phyloP scores from a whole-genome alignment of 139 green algal genomes.

The Pycnococcus provasolii region DNA sequence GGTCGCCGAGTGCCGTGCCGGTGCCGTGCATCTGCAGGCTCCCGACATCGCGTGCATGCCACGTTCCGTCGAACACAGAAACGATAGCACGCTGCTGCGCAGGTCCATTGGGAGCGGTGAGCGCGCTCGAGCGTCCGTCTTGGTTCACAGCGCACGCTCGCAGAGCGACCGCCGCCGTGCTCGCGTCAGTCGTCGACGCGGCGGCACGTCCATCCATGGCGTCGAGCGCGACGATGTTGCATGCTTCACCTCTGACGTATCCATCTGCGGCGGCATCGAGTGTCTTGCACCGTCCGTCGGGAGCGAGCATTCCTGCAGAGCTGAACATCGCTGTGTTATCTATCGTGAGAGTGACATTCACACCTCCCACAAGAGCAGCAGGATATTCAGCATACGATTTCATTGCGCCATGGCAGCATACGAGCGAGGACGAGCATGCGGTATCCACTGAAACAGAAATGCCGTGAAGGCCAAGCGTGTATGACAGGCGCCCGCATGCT shows the following conservation, averaged over 20 bases:
- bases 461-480: constrained; percentile 59
- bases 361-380: neutral
- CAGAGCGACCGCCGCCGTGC: constrained; percentile 29
- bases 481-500: constrained; percentile 66
- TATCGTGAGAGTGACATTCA: constrained; percentile 7
- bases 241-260: constrained; percentile 30
- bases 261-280: constrained; percentile 24
- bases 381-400: constrained; percentile 5
- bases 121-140: constrained; percentile 14
- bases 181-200: neutral
- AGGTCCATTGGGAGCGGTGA: constrained; percentile 18
- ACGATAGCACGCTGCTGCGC: constrained; percentile 5
- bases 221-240: neutral
- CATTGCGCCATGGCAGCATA: constrained; percentile 30
- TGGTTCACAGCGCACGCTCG: constrained; percentile 30
- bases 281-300: constrained; percentile 31
- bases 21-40: constrained; percentile 38
- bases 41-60: neutral
- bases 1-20: constrained; percentile 48
- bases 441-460: constrained; percentile 57
- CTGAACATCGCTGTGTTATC: constrained; percentile 35
- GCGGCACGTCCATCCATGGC: neutral
- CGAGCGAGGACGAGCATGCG: constrained; percentile 63
- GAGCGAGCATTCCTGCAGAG: constrained; percentile 37
- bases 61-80: constrained; percentile 30